These are phyloP conservation scores for Pezicula carpinea DNA, from an alignment of 2,329 filamentous ascomycete genomes.

Conservation along the genomic window DNA sequence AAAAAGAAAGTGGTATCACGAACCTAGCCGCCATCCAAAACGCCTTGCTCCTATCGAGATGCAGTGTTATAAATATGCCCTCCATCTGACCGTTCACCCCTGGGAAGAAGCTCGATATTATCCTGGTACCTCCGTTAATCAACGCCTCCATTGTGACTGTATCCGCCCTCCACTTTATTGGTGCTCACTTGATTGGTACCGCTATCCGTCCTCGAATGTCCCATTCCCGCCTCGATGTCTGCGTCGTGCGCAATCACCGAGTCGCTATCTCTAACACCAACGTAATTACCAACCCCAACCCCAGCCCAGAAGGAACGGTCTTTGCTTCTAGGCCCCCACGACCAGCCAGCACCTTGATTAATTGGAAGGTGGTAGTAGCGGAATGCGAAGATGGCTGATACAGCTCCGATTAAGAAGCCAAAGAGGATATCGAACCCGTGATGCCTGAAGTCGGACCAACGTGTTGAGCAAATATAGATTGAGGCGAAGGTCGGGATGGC, in stretches of 20 bases:
- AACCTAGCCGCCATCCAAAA: background rate
- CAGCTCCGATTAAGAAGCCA: constrained; percentile 73
- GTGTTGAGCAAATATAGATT: constrained; percentile 77
- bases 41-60: background rate
- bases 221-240: background rate
- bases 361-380: constrained; percentile 83
- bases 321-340: constrained; percentile 74
- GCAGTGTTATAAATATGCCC: background rate
- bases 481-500: constrained; percentile 69
- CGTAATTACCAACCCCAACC: constrained; percentile 42
- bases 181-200: constrained; percentile 1
- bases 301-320: constrained; percentile 76
- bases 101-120: constrained; percentile 12
- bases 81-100: background rate
- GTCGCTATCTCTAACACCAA: constrained; percentile 23
- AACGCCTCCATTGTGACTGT: constrained; percentile 2
- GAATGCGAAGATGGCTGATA: constrained; percentile 70
- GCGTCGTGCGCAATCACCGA: background rate
- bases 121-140: constrained; percentile 7
- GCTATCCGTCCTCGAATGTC: background rate
- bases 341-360: constrained; percentile 75
- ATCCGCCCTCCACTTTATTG: background rate
- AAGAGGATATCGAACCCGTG: constrained; percentile 90
- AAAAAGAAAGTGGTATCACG: too few species aligned
- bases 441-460: constrained; percentile 85